Percentiles rank a stretch among this genome's conserved stretches.
Evolutionary conservation across 352 stramenopile genomes (phyloP).

Genomic region (Globisporangium carolinianum): DNA sequence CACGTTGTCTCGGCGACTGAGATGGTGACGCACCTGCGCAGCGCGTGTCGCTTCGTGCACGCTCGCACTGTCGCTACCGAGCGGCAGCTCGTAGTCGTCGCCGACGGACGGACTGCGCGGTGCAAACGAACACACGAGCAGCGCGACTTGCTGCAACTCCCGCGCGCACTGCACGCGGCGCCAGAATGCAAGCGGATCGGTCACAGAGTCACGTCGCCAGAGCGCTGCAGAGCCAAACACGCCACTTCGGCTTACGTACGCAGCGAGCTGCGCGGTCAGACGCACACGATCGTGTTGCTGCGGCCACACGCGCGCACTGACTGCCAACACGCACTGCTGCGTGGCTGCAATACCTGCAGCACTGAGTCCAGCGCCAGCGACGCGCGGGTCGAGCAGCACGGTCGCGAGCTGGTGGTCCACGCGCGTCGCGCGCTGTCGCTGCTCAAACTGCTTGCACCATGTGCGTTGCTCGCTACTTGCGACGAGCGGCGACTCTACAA

Average conservation of each 20-base stretch:
- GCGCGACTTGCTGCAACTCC: slow-evolving; percentile 10
- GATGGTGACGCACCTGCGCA: slow-evolving; percentile 9
- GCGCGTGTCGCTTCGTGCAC: slow-evolving; percentile 1
- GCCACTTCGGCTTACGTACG: slow-evolving; percentile 3
- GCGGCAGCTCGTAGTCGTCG: not conserved
- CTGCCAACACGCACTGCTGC: slow-evolving; percentile 3
- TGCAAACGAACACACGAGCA: slow-evolving; percentile 12
- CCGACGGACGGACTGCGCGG: slow-evolving; percentile 2
- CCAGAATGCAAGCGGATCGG: slow-evolving; percentile 11
- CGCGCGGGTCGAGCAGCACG: slow-evolving; percentile 13
- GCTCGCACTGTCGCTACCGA: not conserved
- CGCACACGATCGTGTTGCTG: not conserved
- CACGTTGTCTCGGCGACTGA: slow-evolving; percentile 2
- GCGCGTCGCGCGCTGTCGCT: not conserved
- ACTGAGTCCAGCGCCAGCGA: slow-evolving; percentile 9
- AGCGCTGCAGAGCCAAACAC: not conserved
- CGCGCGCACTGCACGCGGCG: slow-evolving; percentile 1
- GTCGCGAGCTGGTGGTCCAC: slow-evolving; percentile 11
- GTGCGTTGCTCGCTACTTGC: not conserved
- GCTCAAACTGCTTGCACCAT: slow-evolving; percentile 6
- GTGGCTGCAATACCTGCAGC: not conserved
- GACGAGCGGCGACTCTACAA: slow-evolving; percentile 4
- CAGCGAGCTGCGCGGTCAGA: slow-evolving; percentile 5
- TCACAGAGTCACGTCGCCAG: not conserved
- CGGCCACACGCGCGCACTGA: not conserved